Conservation (phyloP, 129 eudicot genomes). For the Flaveria bidentis region DNA sequence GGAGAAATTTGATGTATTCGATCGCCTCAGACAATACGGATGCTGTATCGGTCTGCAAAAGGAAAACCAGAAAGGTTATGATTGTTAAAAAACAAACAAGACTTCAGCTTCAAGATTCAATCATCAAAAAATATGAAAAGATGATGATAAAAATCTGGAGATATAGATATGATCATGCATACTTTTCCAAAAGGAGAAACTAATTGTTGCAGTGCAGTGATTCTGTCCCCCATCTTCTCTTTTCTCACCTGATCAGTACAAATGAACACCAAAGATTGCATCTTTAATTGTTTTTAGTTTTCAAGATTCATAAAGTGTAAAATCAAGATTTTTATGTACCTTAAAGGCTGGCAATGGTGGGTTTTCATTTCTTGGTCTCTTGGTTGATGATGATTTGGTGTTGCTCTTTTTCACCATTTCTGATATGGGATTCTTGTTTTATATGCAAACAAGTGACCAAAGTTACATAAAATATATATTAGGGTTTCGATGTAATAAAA, state of each 20-base stretch:
- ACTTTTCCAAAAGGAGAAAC: conserved; percentile 99
- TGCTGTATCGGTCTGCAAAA: conserved; percentile 94
- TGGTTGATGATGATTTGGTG: conserved; percentile 56
- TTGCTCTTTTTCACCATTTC: conserved; percentile 51
- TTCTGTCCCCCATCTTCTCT: conserved; percentile 99
- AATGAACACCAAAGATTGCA: conserved; percentile 25
- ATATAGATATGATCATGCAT: conserved; percentile 35
- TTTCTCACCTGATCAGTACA: conserved; percentile 78
- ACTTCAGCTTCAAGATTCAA: conserved; percentile 33
- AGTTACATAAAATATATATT: conserved; percentile 26
- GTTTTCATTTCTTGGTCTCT: conserved; percentile 81
- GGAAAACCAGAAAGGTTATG: background rate
- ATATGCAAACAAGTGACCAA: conserved; percentile 21
- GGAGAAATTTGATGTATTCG: conserved; percentile 91
- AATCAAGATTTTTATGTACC: conserved; percentile 47
- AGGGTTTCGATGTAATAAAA: conserved; percentile 22
- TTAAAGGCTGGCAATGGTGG: conserved; percentile 91
- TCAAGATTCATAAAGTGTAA: conserved; percentile 24
- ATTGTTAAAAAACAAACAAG: conserved; percentile 7
- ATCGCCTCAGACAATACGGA: conserved; percentile 96
- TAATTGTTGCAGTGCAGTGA: conserved; percentile 99
- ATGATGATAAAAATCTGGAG: conserved; percentile 17
- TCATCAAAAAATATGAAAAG: conserved; percentile 20
- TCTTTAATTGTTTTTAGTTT: conserved; percentile 4
- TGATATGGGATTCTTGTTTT: conserved; percentile 48